Evolutionary conservation across 805 yeast genomes (phyloP).

Genomic region (Cyberlindnera maritima): DNA sequence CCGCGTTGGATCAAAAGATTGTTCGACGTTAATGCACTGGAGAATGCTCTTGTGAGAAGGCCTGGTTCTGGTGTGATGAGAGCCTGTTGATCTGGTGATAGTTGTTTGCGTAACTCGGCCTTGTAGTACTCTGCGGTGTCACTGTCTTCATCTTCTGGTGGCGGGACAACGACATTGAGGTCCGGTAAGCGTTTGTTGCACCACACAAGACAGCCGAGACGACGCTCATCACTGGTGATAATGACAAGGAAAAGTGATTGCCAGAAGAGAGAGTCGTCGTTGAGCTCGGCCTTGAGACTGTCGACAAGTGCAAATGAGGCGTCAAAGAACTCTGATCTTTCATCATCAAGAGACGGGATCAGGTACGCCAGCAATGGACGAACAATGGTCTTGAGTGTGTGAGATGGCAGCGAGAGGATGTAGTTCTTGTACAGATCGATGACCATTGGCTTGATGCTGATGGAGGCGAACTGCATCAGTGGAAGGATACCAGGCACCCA

Average conservation of each 20-base stretch:
- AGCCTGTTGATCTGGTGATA: constrained; percentile 52
- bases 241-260: constrained; percentile 71
- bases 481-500: constrained; percentile 97
- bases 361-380: constrained; percentile 73
- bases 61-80: constrained; percentile 80
- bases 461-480: constrained; percentile 81
- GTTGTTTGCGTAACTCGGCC: constrained; percentile 22
- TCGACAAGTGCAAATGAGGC: constrained; percentile 61
- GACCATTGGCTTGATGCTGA: constrained; percentile 79
- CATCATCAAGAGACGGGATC: constrained; percentile 90
- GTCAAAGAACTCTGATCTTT: constrained; percentile 76
- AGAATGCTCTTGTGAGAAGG: constrained; percentile 68
- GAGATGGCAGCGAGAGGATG: constrained; percentile 50
- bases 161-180: constrained; percentile 37
- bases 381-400: constrained; percentile 49
- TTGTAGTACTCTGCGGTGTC: constrained; percentile 23
- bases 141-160: constrained; percentile 12
- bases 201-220: constrained; percentile 85
- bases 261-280: constrained; percentile 82
- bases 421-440: constrained; percentile 58
- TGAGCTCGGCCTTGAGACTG: constrained; percentile 50
- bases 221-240: constrained; percentile 73
- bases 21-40: constrained; percentile 62
- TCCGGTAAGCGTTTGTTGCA: constrained; percentile 63
- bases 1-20: constrained; percentile 82